Evolutionary conservation across 192 early-diverging fungal genomes (phyloP), one percentile per base, ranked within the genome.

Genomic region (Anaeromyces robustus): DNA sequence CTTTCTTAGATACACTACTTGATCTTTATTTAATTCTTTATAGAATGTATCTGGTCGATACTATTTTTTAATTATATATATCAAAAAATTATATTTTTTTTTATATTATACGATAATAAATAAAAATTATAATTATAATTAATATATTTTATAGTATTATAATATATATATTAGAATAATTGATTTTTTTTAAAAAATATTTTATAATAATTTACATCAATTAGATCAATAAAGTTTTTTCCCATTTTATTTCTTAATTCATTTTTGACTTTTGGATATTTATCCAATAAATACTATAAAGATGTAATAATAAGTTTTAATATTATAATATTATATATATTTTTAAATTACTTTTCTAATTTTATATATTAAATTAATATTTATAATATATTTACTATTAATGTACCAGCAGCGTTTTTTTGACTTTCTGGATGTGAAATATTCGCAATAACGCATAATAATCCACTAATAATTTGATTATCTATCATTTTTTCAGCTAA

Each of bases 31-130:
- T 68, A 91, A 84, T 79, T 91, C 90, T 39, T 83, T 80, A 81
- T 84, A 91, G 80, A 89, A 91, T 12, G 88, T 91, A 78, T 91
- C 89, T 12, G 90, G 90, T 79, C 87, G 86, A 52, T 81, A 77
- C 87, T 88, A 34, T 30, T 22, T n/a, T n/a, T n/a, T n/a, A n/a
- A n/a, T 30, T 52, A 16, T 32, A 30, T 16, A 29, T 30, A 16
- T 1, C 5, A 80, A 26, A 34, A 30, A 84, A 19, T n/a, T n/a
- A n/a, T n/a, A n/a, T n/a, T n/a, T n/a, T n/a, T n/a, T n/a, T n/a
- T n/a, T n/a, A n/a, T n/a, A n/a, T n/a, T n/a, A n/a, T n/a, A n/a
- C n/a, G n/a, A n/a, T n/a, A n/a, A n/a, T n/a, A n/a, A n/a, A n/a
- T n/a, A n/a, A n/a, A n/a, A n/a, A n/a, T n/a, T n/a, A n/a, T n/a